phyloP scores from a whole-genome alignment of 768 basidiomycete species.

The Artomyces pyxidatus region DNA sequence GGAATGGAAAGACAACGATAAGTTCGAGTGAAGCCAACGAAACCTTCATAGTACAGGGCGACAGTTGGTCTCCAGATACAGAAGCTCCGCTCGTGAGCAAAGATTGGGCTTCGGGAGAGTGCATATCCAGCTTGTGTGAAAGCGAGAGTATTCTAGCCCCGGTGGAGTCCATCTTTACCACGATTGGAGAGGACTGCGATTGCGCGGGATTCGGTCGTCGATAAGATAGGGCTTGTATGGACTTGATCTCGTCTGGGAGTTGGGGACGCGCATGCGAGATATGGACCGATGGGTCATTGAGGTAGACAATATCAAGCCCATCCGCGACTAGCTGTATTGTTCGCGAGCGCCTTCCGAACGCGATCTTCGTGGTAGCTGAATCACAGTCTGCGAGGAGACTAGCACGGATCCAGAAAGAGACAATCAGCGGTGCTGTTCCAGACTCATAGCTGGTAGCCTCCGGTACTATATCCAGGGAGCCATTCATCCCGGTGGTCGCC shows the following conservation, averaged over 20 bases:
- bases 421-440: slow-evolving; percentile 14
- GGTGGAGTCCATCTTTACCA: neutral
- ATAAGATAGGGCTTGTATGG: neutral
- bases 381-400: slow-evolving; percentile 18
- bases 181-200: too few species aligned
- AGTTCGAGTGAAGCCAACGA: slow-evolving; percentile 21
- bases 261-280: neutral
- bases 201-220: too few species aligned
- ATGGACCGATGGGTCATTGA: slow-evolving; percentile 16
- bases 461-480: too few species aligned
- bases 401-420: slow-evolving; percentile 21
- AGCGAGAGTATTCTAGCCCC: too few species aligned
- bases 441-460: too few species aligned
- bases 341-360: too few species aligned
- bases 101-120: slow-evolving; percentile 8
- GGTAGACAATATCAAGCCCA: neutral
- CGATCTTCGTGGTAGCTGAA: too few species aligned
- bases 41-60: slow-evolving; percentile 27
- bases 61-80: slow-evolving; percentile 18
- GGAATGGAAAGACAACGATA: slow-evolving; percentile 34
- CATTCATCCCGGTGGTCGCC: too few species aligned
- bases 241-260: neutral
- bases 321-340: too few species aligned
- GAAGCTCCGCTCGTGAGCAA: slow-evolving; percentile 6
- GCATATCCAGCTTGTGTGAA: too few species aligned